Conservation (phyloP, 1,284 basidiomycete species). For the Pseudozyma pruni region DNA sequence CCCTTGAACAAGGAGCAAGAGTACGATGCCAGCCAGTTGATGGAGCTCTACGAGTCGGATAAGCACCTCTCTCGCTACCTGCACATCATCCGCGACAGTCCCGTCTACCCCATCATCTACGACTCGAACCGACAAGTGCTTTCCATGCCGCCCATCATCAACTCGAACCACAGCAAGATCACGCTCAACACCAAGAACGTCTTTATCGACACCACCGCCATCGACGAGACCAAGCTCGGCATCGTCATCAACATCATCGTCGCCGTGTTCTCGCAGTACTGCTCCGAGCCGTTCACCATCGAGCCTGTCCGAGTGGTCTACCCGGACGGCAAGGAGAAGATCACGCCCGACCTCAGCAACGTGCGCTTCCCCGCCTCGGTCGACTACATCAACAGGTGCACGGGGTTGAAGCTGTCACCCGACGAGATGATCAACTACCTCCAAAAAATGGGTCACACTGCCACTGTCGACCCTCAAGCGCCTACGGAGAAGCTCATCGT, state of each 20-base stretch:
- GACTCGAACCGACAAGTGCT: conserved; percentile 86
- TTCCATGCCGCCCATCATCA: conserved; percentile 91
- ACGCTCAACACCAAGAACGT: conserved; percentile 91
- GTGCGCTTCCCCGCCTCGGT: conserved; percentile 80
- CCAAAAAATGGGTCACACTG: conserved; percentile 75
- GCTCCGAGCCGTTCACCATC: conserved; percentile 80
- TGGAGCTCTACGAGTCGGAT: conserved; percentile 78
- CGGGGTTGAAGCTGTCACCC: conserved; percentile 79
- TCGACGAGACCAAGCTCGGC: conserved; percentile 95
- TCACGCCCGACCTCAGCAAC: conserved; percentile 84
- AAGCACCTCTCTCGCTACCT: conserved; percentile 90
- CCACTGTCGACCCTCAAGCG: conserved; percentile 34
- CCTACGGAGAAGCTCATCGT: conserved; percentile 77
- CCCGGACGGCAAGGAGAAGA: conserved; percentile 74
- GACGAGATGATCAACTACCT: conserved; percentile 77
- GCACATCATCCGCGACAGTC: conserved; percentile 90
- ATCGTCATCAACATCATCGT: conserved; percentile 94
- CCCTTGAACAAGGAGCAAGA: conserved; percentile 83
- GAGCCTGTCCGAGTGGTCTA: conserved; percentile 64
- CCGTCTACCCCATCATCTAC: conserved; percentile 98
- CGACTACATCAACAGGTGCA: conserved; percentile 95
- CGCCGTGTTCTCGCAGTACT: conserved; percentile 98
- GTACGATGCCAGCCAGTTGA: conserved; percentile 69
- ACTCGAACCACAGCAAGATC: conserved; percentile 82
- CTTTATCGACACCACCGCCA: conserved; percentile 96